Conservation (phyloP, 192 early-diverging fungal species). For the Linnemannia schmuckeri region DNA sequence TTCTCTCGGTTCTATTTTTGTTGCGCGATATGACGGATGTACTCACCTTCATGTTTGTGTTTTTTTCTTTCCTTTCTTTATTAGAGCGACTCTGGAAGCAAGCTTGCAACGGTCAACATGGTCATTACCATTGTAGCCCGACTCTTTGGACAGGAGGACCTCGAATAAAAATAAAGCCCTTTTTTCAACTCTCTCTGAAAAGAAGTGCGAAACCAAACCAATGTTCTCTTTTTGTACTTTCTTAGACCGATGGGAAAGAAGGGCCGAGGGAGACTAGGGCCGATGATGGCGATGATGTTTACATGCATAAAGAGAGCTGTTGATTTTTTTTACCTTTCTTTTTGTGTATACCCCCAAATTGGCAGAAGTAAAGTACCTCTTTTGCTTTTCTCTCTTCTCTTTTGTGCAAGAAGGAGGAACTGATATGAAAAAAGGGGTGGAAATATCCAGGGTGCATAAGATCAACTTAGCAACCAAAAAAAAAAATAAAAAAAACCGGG, state of each 20-base stretch:
- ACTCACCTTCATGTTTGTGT: not conserved
- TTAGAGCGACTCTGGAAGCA: conserved; percentile 39
- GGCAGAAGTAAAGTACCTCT: not conserved
- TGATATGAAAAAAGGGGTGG: too few species aligned
- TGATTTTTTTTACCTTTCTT: not conserved
- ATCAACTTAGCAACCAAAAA: not conserved
- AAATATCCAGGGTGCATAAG: too few species aligned
- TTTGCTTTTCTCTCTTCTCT: not conserved
- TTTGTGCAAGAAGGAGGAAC: not conserved
- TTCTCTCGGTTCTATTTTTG: conserved; percentile 11
- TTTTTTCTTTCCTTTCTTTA: not conserved
- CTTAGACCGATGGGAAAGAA: not conserved
- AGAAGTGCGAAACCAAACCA: not conserved
- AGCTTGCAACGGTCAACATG: conserved; percentile 57
- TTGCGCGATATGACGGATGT: not conserved
- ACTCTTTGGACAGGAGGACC: conserved; percentile 56
- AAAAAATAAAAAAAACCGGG: not conserved
- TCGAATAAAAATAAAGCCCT: conserved; percentile 14
- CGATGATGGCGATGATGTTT: not conserved
- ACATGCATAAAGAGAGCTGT: not conserved
- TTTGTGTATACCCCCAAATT: not conserved
- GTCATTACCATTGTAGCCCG: conserved; percentile 61
- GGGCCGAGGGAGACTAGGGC: not conserved
- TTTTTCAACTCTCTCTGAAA: not conserved
- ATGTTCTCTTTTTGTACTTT: not conserved